Evolutionary conservation across 192 early-diverging fungal species (phyloP).

Genomic region (Backusella psychrophila): DNA sequence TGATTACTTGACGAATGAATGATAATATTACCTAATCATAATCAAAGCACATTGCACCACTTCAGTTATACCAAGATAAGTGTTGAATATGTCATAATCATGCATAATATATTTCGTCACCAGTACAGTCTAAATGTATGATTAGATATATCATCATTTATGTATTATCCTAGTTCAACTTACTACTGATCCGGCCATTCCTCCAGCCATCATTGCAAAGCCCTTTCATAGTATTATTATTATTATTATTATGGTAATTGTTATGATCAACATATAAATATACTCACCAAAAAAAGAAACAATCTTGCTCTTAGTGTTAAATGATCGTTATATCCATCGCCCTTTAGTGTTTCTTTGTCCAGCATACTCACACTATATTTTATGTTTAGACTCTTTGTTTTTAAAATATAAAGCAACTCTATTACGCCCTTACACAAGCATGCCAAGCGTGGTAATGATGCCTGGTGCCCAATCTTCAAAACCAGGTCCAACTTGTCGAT

Average conservation of each 20-base stretch:
- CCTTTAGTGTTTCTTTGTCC: conserved; percentile 14
- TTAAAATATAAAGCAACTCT: no score
- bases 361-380: not conserved
- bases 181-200: conserved; percentile 16
- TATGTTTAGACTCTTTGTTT: not conserved
- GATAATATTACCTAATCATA: conserved; percentile 8
- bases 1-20: no score
- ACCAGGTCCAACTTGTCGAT: conserved; percentile 1
- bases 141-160: not conserved
- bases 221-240: not conserved
- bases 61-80: conserved; percentile 11
- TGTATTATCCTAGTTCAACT: not conserved
- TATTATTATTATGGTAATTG: not conserved
- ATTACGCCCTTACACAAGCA: conserved; percentile 16
- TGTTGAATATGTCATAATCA: not conserved
- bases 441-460: conserved; percentile 15
- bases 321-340: conserved; percentile 3
- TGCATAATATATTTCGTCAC: conserved; percentile 13
- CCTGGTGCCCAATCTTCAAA: conserved; percentile 31
- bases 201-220: conserved; percentile 8
- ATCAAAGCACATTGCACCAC: conserved; percentile 12
- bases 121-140: not conserved
- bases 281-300: conserved; percentile 4
- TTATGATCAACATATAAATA: not conserved
- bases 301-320: not conserved